Conservation (phyloP, 305 asterid genomes). For the Vinca major region DNA sequence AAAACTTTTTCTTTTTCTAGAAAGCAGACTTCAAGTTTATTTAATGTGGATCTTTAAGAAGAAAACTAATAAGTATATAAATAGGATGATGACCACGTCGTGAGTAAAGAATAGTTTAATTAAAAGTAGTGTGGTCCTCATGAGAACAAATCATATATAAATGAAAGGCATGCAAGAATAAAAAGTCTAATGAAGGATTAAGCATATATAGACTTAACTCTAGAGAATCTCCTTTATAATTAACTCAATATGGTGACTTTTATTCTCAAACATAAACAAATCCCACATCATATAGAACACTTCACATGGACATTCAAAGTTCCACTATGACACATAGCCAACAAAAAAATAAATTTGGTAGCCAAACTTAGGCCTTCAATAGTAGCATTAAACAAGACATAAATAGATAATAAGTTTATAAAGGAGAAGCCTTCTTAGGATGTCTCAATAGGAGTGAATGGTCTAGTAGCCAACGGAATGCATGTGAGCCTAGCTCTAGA, state of each 20-base stretch:
- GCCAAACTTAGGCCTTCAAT: constrained; percentile 4
- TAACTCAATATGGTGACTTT: constrained; percentile 12
- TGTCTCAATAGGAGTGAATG: constrained; percentile 14
- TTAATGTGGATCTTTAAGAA: not conserved
- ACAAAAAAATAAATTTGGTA: not conserved
- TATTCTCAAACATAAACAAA: constrained; percentile 18
- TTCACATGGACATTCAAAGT: constrained; percentile 20
- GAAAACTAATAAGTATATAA: not conserved
- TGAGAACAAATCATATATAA: constrained; percentile 19
- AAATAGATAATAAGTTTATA: not conserved
- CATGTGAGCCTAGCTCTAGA: constrained; percentile 14
- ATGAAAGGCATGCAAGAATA: constrained; percentile 13
- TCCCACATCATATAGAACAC: constrained; percentile 14
- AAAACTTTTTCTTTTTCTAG: not conserved
- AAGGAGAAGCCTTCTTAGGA: too few relatives aligned
- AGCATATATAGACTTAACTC: constrained; percentile 15
- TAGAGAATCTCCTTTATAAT: constrained; percentile 21
- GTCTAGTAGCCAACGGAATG: constrained; percentile 15
- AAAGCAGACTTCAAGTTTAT: not conserved
- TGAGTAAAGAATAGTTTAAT: not conserved
- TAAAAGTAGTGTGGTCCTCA: constrained; percentile 8
- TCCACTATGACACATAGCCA: constrained; percentile 5
- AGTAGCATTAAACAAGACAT: constrained; percentile 5
- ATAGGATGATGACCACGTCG: not conserved
- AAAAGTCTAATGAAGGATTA: constrained; percentile 15